phyloP scores from a whole-genome alignment of 495 filamentous ascomycete species.

The Collariella sp. region DNA sequence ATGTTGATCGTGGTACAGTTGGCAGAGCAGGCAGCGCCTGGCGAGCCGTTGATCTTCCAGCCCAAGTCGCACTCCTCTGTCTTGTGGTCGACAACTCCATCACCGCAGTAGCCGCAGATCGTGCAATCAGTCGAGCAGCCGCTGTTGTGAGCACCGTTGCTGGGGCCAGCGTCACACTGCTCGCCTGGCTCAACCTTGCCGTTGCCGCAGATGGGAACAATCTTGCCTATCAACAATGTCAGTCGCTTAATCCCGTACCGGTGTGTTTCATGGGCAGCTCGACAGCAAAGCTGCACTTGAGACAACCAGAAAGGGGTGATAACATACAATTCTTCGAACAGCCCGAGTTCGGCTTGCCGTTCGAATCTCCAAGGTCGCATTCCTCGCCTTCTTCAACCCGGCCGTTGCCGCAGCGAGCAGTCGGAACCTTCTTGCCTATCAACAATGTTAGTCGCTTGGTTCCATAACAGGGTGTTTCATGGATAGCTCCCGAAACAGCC shows the following conservation, averaged over 20 bases:
- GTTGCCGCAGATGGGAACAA: constrained; percentile 9
- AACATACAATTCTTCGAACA: constrained; percentile 10
- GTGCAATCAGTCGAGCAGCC: constrained; percentile 15
- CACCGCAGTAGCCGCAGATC: constrained; percentile 20
- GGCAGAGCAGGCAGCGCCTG: constrained; percentile 6
- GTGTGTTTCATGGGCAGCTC: no score
- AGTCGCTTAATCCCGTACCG: no score
- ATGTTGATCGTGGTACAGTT: constrained; percentile 10
- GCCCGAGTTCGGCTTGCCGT: constrained; percentile 7
- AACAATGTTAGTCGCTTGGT: no score
- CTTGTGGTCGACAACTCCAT: constrained; percentile 11
- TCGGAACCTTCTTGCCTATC: background rate
- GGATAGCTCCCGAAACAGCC: no score
- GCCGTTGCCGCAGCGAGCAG: background rate
- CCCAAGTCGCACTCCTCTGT: constrained; percentile 17
- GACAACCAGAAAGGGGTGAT: no score
- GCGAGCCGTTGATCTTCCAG: constrained; percentile 16
- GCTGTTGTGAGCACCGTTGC: constrained; percentile 14
- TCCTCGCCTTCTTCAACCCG: background rate
- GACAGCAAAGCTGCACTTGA: no score
- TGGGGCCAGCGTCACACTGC: constrained; percentile 15
- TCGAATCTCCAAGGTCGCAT: constrained; percentile 6
- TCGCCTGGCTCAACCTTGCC: constrained; percentile 13
- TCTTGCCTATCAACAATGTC: no score
- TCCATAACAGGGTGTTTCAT: no score